Evolutionary conservation across 2,329 filamentous ascomycete species (phyloP).

Genomic region (Epicoccum nigrum): DNA sequence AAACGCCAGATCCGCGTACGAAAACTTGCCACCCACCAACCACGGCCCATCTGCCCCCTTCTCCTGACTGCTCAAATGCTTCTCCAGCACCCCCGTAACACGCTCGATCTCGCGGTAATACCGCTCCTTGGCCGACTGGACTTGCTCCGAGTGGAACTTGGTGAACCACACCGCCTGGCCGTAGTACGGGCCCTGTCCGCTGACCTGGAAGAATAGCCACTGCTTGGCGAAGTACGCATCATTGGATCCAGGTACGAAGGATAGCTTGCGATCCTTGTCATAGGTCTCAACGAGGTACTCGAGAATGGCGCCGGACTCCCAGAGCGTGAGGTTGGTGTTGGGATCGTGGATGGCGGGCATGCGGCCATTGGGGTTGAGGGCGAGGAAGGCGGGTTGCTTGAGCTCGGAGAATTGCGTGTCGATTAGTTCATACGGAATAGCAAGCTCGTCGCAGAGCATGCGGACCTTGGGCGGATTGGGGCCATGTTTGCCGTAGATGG

Average conservation of each 20-base stretch:
- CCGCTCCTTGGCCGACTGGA: conserved; percentile 53
- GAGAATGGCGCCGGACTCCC: conserved; percentile 55
- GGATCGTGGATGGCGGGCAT: conserved; percentile 56
- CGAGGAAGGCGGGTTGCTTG: conserved; percentile 49
- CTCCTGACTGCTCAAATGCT: conserved; percentile 40
- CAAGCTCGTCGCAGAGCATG: conserved; percentile 54
- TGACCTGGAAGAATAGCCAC: conserved; percentile 54
- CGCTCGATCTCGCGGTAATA: conserved; percentile 57
- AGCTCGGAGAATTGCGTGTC: conserved; percentile 47
- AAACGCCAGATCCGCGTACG: conserved; percentile 37
- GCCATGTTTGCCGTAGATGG: conserved; percentile 31
- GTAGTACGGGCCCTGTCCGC: conserved; percentile 56
- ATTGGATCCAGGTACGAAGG: conserved; percentile 40
- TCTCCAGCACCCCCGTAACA: conserved; percentile 55
- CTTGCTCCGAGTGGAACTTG: conserved; percentile 49
- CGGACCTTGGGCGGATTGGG: conserved; percentile 55
- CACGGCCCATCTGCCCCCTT: conserved; percentile 33
- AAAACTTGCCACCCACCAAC: conserved; percentile 36
- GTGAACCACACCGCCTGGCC: conserved; percentile 48
- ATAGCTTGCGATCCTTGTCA: conserved; percentile 50
- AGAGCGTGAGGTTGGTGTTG: conserved; percentile 51
- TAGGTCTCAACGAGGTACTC: conserved; percentile 54
- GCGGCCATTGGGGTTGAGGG: conserved; percentile 50
- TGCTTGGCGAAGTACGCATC: conserved; percentile 51
- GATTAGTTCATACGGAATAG: conserved; percentile 48